Base-by-base conservation (phyloP, 75 land plant genomes). In the Adiantum capillusveneris region DNA sequence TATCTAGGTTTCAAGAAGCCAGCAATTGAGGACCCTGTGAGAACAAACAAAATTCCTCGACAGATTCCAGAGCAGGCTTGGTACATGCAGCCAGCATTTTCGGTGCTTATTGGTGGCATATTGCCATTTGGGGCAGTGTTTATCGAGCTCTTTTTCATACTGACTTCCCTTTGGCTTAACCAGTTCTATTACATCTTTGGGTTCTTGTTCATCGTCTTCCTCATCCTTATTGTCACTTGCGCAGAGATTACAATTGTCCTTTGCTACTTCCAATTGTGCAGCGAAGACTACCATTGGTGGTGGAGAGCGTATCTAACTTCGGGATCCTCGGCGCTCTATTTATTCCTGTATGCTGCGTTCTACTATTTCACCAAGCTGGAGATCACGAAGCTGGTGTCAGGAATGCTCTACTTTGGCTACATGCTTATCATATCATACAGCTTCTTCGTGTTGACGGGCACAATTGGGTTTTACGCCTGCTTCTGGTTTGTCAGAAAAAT, bases 141-240 rank as follows among this genome's bases (percentile, higher is more conserved):
- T 65, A 82, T 82, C 57, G 85, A 82, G 76, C 70, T 74, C 22
- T 92, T 92, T 72, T 92, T 87, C 79, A 92, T 92, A 63, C 79
- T 92, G 56, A 82, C 93, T 2, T 84, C 88, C 11, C 80, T 92
- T 45, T 92, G 97, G 97, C 52, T 92, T 56, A 78, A 87, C 29
- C 88, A 84, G 62, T 92, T 92, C 78, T 92, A 92, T 62, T 92
- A 87, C 80, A 84, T 92, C 29, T 92, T 92, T 42, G 97, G 97
- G n/a, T 92, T 92, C 76, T 79, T 87, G 42, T 84, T 87, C 80
- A 74, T 87, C 55, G 93, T 82, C 57, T 87, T 92, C 63, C 21
- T 87, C 45, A 84, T 92, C 39, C 80, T 92, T 24, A 56, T 87
- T 6, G 72, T 92, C 63, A 84, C 86, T 11, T 92, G 97, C 53